Conservation (phyloP, 768 basidiomycete species). For the Pleurotus djamor region DNA sequence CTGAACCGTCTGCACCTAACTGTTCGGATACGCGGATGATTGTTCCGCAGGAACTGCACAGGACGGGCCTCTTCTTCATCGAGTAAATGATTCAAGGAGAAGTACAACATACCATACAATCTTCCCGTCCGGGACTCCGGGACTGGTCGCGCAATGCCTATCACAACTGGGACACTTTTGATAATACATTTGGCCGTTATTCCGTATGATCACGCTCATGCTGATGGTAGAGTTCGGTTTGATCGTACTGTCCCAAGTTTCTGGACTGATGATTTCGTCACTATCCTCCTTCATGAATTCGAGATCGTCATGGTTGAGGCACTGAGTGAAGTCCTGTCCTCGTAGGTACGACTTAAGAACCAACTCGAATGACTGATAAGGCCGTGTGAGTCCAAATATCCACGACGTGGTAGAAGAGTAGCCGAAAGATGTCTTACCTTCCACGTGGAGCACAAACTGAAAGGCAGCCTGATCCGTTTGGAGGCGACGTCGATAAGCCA, state of each 20-base stretch:
- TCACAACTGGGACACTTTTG: not conserved
- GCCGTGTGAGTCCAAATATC: not conserved
- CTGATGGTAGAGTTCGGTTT: not conserved
- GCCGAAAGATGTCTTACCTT: not conserved
- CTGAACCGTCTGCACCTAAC: not conserved
- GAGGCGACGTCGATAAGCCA: conserved; percentile 2
- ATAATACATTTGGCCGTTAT: not conserved
- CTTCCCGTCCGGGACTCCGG: not conserved
- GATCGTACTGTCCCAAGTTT: not conserved
- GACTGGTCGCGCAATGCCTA: not conserved
- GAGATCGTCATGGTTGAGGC: not conserved
- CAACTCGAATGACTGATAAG: not conserved
- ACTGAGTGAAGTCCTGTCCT: not conserved
- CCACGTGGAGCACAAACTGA: not conserved
- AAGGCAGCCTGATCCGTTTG: not conserved
- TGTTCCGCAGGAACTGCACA: not conserved
- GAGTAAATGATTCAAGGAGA: too few species aligned
- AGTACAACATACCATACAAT: not conserved
- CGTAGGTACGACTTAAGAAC: not conserved
- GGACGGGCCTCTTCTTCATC: too few species aligned
- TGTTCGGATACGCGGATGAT: not conserved
- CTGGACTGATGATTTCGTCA: not conserved
- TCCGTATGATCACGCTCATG: not conserved
- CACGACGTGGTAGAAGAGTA: not conserved
- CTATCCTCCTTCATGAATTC: not conserved